Evolutionary conservation across 2,329 filamentous ascomycete genomes (phyloP).

Genomic region (Talaromyces sp.): DNA sequence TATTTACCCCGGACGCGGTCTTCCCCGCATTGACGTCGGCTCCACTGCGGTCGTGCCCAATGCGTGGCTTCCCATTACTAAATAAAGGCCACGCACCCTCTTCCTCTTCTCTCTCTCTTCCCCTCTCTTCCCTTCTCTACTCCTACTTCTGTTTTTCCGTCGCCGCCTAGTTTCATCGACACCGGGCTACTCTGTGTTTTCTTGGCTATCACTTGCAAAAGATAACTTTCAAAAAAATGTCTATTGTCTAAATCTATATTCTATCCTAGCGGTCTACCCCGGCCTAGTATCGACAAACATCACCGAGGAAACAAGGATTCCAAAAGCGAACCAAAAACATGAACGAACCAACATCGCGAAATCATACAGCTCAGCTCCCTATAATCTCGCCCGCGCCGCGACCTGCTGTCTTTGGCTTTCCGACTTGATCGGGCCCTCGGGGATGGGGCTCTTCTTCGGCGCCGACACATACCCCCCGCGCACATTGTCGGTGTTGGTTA

Average conservation of each 20-base stretch:
- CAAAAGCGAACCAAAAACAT: not conserved
- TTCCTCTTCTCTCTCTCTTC: not conserved
- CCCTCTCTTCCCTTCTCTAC: not conserved
- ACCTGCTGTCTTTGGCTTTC: slow-evolving; percentile 3
- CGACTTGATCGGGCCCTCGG: slow-evolving; percentile 6
- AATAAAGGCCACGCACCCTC: not conserved
- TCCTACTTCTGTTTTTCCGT: not conserved
- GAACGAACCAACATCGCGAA: not conserved
- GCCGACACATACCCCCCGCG: slow-evolving; percentile 53
- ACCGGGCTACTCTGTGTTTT: not conserved
- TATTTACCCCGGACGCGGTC: not conserved
- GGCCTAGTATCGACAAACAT: not conserved
- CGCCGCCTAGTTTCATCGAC: not conserved
- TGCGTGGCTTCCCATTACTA: not conserved
- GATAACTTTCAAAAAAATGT: not conserved
- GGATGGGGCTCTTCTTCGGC: slow-evolving; percentile 24
- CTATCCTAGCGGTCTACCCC: not conserved
- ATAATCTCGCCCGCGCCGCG: slow-evolving; percentile 3
- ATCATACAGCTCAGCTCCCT: not conserved
- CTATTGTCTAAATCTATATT: not conserved
- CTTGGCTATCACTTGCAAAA: not conserved
- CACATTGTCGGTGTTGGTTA: slow-evolving; percentile 54
- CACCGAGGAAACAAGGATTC: not conserved
- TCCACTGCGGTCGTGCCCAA: not conserved
- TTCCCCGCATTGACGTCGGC: not conserved